These are phyloP conservation scores for Aspergillus sclerotialis DNA, from an alignment of 2,329 filamentous ascomycete species.

Conservation along the genomic window DNA sequence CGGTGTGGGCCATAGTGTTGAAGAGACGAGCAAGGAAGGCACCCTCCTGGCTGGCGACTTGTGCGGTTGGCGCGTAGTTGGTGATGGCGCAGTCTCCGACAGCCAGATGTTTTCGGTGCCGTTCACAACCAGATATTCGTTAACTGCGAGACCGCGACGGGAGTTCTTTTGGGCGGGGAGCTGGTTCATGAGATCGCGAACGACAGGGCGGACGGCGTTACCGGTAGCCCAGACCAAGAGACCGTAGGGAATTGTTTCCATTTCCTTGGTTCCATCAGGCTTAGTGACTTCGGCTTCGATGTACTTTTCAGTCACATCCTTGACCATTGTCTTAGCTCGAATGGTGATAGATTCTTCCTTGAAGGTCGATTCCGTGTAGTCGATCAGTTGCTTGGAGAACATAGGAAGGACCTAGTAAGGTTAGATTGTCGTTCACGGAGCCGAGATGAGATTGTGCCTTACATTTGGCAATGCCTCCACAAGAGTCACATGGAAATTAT, in stretches of 20 bases:
- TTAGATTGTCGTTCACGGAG: neutral
- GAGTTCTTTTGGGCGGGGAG: conserved; percentile 95
- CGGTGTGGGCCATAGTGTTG: conserved; percentile 98
- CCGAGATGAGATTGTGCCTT: conserved; percentile 8
- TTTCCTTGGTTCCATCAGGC: conserved; percentile 76
- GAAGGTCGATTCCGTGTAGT: conserved; percentile 98
- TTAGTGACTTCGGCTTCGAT: conserved; percentile 82
- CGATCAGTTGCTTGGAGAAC: conserved; percentile 98
- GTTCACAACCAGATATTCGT: conserved; percentile 98
- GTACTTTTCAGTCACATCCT: conserved; percentile 85
- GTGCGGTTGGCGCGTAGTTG: conserved; percentile 94
- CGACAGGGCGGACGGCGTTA: conserved; percentile 82
- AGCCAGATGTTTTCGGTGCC: conserved; percentile 94
- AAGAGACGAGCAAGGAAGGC: conserved; percentile 91
- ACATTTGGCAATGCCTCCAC: conserved; percentile 94
- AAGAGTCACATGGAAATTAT: conserved; percentile 94
- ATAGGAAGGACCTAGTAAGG: conserved; percentile 65
- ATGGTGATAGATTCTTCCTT: conserved; percentile 98
- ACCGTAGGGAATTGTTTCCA: conserved; percentile 81
- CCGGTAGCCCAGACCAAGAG: conserved; percentile 97
- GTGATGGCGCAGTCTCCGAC: conserved; percentile 95
- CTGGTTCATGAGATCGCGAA: conserved; percentile 85
- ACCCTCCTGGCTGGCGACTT: conserved; percentile 94
- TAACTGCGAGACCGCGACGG: conserved; percentile 87
- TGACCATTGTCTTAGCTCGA: conserved; percentile 98